These are phyloP conservation scores for Caryopteris hybrid DNA, from an alignment of 305 asterid genomes.

Conservation along the genomic window DNA sequence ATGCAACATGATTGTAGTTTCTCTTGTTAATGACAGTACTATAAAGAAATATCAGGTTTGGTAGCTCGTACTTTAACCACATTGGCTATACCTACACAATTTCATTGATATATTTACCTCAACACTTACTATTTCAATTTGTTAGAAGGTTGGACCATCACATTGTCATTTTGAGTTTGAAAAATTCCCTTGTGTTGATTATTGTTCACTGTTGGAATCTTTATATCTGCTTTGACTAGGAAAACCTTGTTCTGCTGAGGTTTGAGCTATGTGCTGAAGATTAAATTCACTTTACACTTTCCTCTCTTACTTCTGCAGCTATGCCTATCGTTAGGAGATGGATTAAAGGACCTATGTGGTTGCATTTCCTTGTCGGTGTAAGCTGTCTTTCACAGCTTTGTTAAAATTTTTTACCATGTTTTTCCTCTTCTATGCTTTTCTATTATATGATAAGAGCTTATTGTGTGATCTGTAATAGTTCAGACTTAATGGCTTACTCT, in stretches of 20 bases:
- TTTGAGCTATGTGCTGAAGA: not conserved
- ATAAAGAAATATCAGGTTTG: not conserved
- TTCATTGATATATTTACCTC: not conserved
- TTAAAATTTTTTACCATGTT: slow-evolving; percentile 1
- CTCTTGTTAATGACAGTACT: not conserved
- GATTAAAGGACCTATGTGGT: slow-evolving; percentile 90
- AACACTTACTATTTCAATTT: not conserved
- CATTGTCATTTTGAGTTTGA: not conserved
- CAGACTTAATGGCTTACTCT: not conserved
- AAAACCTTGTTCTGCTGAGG: not conserved
- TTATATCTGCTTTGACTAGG: not conserved
- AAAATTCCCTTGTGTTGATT: not conserved
- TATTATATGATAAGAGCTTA: not conserved
- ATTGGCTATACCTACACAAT: not conserved
- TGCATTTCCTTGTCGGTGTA: slow-evolving; percentile 89
- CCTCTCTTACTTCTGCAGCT: slow-evolving; percentile 37
- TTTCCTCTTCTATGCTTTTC: not conserved
- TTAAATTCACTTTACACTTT: slow-evolving; percentile 5
- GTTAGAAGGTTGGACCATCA: not conserved
- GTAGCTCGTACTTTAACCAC: not conserved
- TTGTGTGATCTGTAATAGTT: not conserved
- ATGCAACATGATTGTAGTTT: not conserved
- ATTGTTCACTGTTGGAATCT: not conserved
- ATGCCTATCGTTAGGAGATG: slow-evolving; percentile 76
- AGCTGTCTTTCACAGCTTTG: slow-evolving; percentile 28